These are phyloP conservation scores for Fusarium brachygibbosum DNA, from an alignment of 2,329 filamentous ascomycete species.

Conservation along the genomic window DNA sequence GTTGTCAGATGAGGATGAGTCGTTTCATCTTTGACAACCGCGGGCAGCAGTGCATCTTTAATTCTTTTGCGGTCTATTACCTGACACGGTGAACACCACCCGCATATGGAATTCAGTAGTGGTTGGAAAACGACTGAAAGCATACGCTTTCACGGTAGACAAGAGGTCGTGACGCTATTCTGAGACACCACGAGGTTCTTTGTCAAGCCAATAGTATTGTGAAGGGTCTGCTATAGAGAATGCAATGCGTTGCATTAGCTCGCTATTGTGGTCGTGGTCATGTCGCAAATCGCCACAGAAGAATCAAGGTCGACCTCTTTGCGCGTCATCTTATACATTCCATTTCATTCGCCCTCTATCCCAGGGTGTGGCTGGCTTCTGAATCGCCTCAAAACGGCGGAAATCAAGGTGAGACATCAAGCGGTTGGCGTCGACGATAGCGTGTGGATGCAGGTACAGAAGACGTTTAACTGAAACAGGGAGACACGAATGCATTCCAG, in stretches of 20 bases:
- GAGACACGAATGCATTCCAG: slow-evolving; percentile 43
- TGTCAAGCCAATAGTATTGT: slow-evolving; percentile 23
- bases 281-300: slow-evolving; percentile 7
- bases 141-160: slow-evolving; percentile 43
- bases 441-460: slow-evolving; percentile 21
- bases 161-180: slow-evolving; percentile 14
- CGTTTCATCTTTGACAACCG: slow-evolving; percentile 16
- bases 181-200: slow-evolving; percentile 44
- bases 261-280: slow-evolving; percentile 17
- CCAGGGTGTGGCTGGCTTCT: slow-evolving; percentile 29
- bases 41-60: slow-evolving; percentile 35
- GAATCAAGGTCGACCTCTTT: slow-evolving; percentile 26
- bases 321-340: slow-evolving; percentile 43
- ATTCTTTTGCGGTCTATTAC: slow-evolving; percentile 33
- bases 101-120: slow-evolving; percentile 42
- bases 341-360: slow-evolving; percentile 19
- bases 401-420: slow-evolving; percentile 34
- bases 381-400: slow-evolving; percentile 9
- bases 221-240: slow-evolving; percentile 29
- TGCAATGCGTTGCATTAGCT: slow-evolving; percentile 36
- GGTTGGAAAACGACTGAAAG: slow-evolving; percentile 34
- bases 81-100: slow-evolving; percentile 24
- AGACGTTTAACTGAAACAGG: slow-evolving; percentile 36
- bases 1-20: slow-evolving; percentile 18
- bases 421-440: slow-evolving; percentile 33